A percentile compares a stretch with the other conserved stretches of the same genome.
Conservation (phyloP, 1,284 basidiomycete genomes). For the Apiotrichum veenhuisii region DNA sequence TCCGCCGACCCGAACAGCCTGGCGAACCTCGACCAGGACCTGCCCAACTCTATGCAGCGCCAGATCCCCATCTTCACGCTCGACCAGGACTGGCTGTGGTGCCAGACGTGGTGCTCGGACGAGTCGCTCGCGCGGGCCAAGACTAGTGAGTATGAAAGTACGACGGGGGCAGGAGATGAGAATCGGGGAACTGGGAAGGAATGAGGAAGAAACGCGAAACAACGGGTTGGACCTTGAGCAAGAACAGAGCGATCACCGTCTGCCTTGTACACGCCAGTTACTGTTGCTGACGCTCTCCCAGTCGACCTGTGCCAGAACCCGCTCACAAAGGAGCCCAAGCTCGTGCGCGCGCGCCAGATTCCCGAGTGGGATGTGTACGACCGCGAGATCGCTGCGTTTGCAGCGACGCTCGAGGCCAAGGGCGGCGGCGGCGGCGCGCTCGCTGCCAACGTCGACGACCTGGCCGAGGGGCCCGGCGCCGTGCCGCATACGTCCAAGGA, state of each 20-base stretch:
- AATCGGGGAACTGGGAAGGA: too few species aligned
- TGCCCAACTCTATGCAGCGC: constrained; percentile 85
- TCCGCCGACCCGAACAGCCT: constrained; percentile 91
- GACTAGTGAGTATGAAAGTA: constrained; percentile 45
- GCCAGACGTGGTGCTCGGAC: constrained; percentile 55
- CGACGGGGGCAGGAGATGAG: too few species aligned
- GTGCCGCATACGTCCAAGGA: constrained; percentile 1
- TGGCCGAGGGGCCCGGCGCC: constrained; percentile 48
- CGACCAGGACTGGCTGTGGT: constrained; percentile 88
- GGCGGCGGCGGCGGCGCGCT: constrained; percentile 50
- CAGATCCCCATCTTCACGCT: constrained; percentile 85
- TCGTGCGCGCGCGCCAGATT: constrained; percentile 85
- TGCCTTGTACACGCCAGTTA: too few species aligned
- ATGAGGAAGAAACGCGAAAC: too few species aligned
- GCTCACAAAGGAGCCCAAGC: constrained; percentile 94
- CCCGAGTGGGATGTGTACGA: constrained; percentile 98
- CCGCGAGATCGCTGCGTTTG: constrained; percentile 56
- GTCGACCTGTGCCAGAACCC: constrained; percentile 92
- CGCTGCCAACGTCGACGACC: constrained; percentile 66
- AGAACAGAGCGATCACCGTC: too few species aligned
- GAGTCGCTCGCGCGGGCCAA: constrained; percentile 52
- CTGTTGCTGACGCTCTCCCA: constrained; percentile 53
- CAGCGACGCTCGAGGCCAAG: constrained; percentile 56
- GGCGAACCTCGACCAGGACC: constrained; percentile 93
- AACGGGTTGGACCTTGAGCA: too few species aligned